Evolutionary conservation across 768 basidiomycete species (phyloP).

Genomic region (Collybia sp.): DNA sequence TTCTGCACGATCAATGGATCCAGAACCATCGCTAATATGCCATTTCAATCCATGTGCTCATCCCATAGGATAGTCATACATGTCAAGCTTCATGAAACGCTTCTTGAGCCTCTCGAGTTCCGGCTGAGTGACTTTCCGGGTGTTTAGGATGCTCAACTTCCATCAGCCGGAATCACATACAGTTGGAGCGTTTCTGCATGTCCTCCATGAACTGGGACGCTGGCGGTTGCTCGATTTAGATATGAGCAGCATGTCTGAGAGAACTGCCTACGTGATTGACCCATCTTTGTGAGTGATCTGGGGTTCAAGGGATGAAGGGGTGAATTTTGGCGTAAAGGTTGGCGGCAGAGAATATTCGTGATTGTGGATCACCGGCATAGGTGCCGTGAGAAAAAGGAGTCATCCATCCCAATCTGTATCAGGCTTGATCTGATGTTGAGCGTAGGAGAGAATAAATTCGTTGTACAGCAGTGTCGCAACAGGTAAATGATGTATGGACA

Average conservation of each 20-base stretch:
- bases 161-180: constrained; percentile 44
- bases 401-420: no score
- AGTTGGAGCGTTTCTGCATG: constrained; percentile 96
- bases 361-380: no score
- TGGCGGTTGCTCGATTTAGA: constrained; percentile 17
- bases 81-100: constrained; percentile 99
- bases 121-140: constrained; percentile 75
- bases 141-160: neutral
- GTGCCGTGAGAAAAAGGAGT: no score
- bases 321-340: no score
- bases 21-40: constrained; percentile 78
- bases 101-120: constrained; percentile 97
- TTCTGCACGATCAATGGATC: constrained; percentile 97
- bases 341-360: no score
- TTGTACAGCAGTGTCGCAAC: neutral
- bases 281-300: no score
- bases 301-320: no score
- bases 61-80: constrained; percentile 34
- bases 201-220: constrained; percentile 97
- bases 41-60: neutral
- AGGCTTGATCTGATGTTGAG: no score
- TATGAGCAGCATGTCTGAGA: no score
- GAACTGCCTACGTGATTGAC: no score
- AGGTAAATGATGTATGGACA: no score
- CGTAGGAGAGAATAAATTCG: neutral